Conservation (phyloP, 306 rosid species). For the Sophora flavescens region DNA sequence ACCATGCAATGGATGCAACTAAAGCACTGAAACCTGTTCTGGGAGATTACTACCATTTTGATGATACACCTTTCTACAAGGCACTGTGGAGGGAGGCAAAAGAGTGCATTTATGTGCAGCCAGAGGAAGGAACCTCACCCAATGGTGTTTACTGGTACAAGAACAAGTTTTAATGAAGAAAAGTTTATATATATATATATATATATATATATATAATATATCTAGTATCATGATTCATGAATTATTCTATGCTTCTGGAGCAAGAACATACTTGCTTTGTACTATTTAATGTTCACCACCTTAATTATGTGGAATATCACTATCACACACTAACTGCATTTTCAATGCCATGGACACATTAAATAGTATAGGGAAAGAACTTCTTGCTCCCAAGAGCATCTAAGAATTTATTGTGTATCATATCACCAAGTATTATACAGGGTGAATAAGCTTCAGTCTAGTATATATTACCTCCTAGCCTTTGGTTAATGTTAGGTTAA, state of each 20-base stretch:
- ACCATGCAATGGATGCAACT: conserved; percentile 63
- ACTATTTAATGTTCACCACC: too few relatives aligned
- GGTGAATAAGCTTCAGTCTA: not conserved
- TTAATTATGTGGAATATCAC: too few relatives aligned
- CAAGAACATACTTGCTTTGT: too few relatives aligned
- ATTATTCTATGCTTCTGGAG: too few relatives aligned
- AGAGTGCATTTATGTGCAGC: conserved; percentile 63
- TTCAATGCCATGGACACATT: too few relatives aligned
- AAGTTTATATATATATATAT: too few relatives aligned
- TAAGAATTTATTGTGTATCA: not conserved
- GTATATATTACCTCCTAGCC: not conserved
- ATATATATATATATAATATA: too few relatives aligned
- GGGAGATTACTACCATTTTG: conserved; percentile 47
- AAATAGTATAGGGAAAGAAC: too few relatives aligned
- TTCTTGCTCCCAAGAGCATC: too few relatives aligned
- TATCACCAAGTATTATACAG: not conserved
- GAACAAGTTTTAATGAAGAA: conserved; percentile 47
- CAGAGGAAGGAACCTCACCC: conserved; percentile 32
- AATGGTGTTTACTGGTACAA: conserved; percentile 63
- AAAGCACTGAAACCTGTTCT: conserved; percentile 48
- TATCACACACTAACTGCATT: too few relatives aligned
- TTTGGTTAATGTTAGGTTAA: not conserved
- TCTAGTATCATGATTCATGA: too few relatives aligned
- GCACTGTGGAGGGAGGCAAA: conserved; percentile 67
- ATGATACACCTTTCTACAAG: conserved; percentile 53